Percentiles rank a stretch among this genome's conserved stretches.
Conservation (phyloP, 2,329 filamentous ascomycete genomes). For the Pseudohalonectria lignicola region DNA sequence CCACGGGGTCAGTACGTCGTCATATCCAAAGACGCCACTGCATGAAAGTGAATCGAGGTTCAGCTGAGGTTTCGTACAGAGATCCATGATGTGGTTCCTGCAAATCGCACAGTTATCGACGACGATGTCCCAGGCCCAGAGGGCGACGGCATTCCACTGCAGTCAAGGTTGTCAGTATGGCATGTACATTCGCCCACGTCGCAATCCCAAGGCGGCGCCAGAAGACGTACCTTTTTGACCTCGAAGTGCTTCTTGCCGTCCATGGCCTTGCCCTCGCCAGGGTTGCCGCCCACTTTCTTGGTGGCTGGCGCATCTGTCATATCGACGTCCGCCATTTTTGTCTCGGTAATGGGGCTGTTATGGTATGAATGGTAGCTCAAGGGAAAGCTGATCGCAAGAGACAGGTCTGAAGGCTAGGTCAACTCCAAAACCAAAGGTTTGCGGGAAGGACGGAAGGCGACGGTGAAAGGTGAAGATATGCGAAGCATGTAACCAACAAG, state of each 20-base stretch:
- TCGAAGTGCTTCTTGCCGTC: slow-evolving; percentile 93
- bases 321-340: slow-evolving; percentile 81
- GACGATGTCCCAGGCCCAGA: slow-evolving; percentile 99
- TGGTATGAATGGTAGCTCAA: background rate
- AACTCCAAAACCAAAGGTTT: too few species aligned
- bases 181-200: too few species aligned
- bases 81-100: slow-evolving; percentile 98
- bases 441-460: too few species aligned
- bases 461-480: too few species aligned
- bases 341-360: background rate
- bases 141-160: slow-evolving; percentile 94
- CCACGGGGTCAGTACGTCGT: slow-evolving; percentile 7
- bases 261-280: slow-evolving; percentile 32
- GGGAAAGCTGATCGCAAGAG: too few species aligned
- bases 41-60: background rate
- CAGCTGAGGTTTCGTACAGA: slow-evolving; percentile 62
- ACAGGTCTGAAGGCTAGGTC: too few species aligned
- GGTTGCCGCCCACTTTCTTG: slow-evolving; percentile 47
- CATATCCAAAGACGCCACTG: background rate
- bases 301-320: slow-evolving; percentile 74
- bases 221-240: slow-evolving; percentile 94
- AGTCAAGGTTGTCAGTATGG: too few species aligned
- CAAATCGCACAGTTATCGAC: slow-evolving; percentile 99
- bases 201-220: too few species aligned
- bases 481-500: too few species aligned